A percentile compares a stretch with the other conserved stretches of the same genome.
These are phyloP conservation scores for Taiozyma onychis DNA, from an alignment of 1,139 yeast genomes.

Conservation along the genomic window DNA sequence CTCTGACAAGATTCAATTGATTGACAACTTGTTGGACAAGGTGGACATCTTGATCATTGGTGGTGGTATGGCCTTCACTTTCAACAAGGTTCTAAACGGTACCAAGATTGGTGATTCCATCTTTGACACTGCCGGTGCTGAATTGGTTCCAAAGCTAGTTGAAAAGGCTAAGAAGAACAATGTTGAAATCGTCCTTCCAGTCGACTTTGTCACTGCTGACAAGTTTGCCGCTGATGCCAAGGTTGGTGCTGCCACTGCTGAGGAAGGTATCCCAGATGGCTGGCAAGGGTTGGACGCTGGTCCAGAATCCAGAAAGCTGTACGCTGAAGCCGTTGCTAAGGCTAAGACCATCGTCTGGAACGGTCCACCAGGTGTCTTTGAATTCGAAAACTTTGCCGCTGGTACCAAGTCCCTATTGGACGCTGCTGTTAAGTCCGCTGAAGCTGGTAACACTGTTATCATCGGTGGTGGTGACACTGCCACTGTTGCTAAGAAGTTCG, in stretches of 20 bases:
- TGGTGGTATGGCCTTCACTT: conserved; percentile 99
- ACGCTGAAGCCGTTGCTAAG: conserved; percentile 71
- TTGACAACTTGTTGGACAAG: conserved; percentile 93
- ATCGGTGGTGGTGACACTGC: conserved; percentile 99
- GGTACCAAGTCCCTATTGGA: conserved; percentile 90
- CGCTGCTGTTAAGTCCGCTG: conserved; percentile 80
- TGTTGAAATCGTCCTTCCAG: conserved; percentile 88
- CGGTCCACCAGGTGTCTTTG: conserved; percentile 99
- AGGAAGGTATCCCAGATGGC: conserved; percentile 84
- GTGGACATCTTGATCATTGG: conserved; percentile 90
- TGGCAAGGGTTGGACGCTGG: conserved; percentile 97
- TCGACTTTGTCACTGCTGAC: conserved; percentile 92
- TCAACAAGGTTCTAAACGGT: conserved; percentile 84
- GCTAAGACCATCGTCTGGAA: conserved; percentile 98
- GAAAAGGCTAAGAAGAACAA: conserved; percentile 93
- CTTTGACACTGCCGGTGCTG: conserved; percentile 88
- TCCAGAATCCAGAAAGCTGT: conserved; percentile 74
- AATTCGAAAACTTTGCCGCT: conserved; percentile 80
- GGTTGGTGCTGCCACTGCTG: conserved; percentile 74
- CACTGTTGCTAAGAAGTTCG: conserved; percentile 95
- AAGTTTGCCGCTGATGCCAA: conserved; percentile 86
- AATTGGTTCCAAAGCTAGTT: conserved; percentile 81
- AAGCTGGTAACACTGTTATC: conserved; percentile 88
- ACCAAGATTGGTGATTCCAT: conserved; percentile 86
- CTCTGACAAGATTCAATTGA: conserved; percentile 94